Evolutionary conservation across 371 early-diverging fungal species (phyloP), one percentile per base, ranked within the genome.

Genomic region (Rhizopus microsporus): DNA sequence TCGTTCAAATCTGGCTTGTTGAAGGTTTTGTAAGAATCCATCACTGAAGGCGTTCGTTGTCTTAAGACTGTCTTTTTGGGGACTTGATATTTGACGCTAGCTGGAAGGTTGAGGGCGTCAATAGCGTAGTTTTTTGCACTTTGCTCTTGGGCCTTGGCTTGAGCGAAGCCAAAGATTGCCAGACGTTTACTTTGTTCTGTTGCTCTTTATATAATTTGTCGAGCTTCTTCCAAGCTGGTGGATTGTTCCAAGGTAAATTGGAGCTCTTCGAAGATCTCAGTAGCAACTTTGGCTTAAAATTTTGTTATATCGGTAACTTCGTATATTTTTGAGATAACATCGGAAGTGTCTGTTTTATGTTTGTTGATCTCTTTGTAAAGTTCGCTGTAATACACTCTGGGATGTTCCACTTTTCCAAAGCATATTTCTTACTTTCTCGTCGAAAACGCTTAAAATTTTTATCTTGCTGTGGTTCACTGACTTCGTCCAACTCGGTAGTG

Each of bases 221-320:
- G 6, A n/a, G n/a, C 35, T 43, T 34, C 50, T 2, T 6, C 38
- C 12, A 29, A 16, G 23, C 23, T n/a, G n/a, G n/a, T n/a, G n/a
- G n/a, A n/a, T 23, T 23, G 23, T 23, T 23, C 1, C 2, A 23
- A 23, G 23, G 2, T 2, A 23, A 15, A 52, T 7, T 7, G 15
- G 1, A 55, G 10, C 43, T 44, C 29, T 56, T 55, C 47, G 23
- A 32, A 56, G 0, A 61, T 33, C 7, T 37, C 46, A 5, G 52
- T 55, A 38, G 38, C 32, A 32, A 35, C 50, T 39, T 37, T 51
- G 3, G 62, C 62, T 33, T 62, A 52, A 8, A 56, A 0, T 46
- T 56, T n/a, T 0, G 56, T 62, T 4, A 0, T 60, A 35, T 60
- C 60, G 12, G 49, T 12, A 17, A 54, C 30, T 39, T 12, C 37